These are phyloP conservation scores for Kickxella alabastrina DNA, from an alignment of 192 early-diverging fungal genomes.

Conservation along the genomic window DNA sequence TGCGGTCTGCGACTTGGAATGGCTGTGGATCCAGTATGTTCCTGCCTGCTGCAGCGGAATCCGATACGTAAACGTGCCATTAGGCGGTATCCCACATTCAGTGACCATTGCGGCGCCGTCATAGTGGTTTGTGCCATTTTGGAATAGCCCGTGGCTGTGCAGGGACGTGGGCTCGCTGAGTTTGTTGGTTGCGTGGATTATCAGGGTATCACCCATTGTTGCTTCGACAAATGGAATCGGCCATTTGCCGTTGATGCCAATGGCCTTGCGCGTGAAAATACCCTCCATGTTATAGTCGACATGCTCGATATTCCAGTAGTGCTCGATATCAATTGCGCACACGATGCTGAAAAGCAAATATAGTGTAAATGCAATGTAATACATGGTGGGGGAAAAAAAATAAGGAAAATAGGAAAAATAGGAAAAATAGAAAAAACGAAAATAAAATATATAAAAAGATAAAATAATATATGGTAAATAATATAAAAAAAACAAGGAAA, in stretches of 20 bases:
- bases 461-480: neutral
- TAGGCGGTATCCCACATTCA: constrained; percentile 69
- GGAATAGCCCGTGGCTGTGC: constrained; percentile 75
- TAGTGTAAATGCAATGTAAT: neutral
- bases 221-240: constrained; percentile 52
- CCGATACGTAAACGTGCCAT: constrained; percentile 62
- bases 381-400: neutral
- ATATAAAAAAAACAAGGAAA: too few relatives aligned
- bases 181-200: constrained; percentile 51
- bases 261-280: constrained; percentile 57
- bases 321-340: constrained; percentile 43
- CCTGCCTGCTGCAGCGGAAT: constrained; percentile 64
- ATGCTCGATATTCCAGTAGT: constrained; percentile 61
- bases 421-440: neutral
- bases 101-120: constrained; percentile 67
- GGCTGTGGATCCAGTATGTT: constrained; percentile 81
- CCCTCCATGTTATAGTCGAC: constrained; percentile 57
- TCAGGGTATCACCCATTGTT: constrained; percentile 24
- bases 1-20: constrained; percentile 65
- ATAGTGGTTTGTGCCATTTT: constrained; percentile 65
- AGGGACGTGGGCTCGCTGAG: constrained; percentile 59
- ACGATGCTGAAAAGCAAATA: neutral
- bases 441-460: neutral
- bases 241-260: constrained; percentile 62
- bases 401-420: neutral